Percentiles rank a stretch among this genome's conserved stretches.
phyloP scores from a whole-genome alignment of 1,139 yeast species.

The Lodderomyces orthopsilosis region DNA sequence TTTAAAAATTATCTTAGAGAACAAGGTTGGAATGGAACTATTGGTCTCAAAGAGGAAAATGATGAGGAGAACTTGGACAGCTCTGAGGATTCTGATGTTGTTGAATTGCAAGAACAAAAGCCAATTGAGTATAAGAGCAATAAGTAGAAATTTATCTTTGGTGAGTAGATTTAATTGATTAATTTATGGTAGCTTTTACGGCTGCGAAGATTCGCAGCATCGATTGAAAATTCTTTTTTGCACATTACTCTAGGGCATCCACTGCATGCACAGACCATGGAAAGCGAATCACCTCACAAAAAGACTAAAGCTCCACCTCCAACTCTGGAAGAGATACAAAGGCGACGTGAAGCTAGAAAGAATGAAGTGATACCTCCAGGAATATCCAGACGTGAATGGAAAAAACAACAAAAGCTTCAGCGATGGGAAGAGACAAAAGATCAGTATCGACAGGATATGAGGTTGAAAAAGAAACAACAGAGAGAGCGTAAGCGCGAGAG shows the following conservation, averaged over 20 bases:
- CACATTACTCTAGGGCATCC: no score
- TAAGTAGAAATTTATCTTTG: background rate
- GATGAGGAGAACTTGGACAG: conserved; percentile 16
- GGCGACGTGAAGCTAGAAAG: conserved; percentile 12
- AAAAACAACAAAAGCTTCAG: conserved; percentile 58
- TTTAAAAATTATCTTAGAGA: conserved; percentile 59
- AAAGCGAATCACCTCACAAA: conserved; percentile 1
- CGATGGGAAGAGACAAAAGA: conserved; percentile 66
- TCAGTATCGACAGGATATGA: conserved; percentile 48
- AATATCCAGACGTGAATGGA: conserved; percentile 82
- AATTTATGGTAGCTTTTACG: background rate
- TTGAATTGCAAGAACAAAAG: conserved; percentile 1
- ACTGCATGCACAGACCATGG: no score
- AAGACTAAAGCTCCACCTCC: conserved; percentile 11
- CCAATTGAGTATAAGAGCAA: background rate
- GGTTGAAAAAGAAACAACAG: conserved; percentile 52
- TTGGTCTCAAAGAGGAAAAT: conserved; percentile 42
- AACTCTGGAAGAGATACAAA: conserved; percentile 16
- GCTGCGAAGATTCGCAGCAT: no score
- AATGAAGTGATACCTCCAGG: conserved; percentile 65
- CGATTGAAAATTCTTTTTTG: no score
- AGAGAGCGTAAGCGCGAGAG: conserved; percentile 31
- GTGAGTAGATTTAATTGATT: background rate
- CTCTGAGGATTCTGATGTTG: conserved; percentile 4
- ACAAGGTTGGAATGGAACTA: conserved; percentile 66